phyloP scores from a whole-genome alignment of 2,329 filamentous ascomycete genomes.

The Sphaerulina musiva region DNA sequence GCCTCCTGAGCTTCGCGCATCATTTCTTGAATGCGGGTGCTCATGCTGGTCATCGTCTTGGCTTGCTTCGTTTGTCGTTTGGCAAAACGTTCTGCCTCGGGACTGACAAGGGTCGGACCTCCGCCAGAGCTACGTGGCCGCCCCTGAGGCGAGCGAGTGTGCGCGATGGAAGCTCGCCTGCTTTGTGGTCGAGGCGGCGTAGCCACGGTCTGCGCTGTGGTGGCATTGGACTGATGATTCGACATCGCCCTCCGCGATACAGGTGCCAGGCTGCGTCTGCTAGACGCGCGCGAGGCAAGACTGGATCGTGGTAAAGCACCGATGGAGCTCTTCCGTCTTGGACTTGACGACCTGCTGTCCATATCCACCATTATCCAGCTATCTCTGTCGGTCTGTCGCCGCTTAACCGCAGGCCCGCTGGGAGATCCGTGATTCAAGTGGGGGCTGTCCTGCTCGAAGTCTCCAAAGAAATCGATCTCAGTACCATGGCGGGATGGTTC shows the following conservation, averaged over 20 bases:
- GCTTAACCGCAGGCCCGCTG: slow-evolving; percentile 36
- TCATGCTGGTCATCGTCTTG: slow-evolving; percentile 70
- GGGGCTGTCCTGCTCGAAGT: slow-evolving; percentile 41
- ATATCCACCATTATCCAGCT: slow-evolving; percentile 46
- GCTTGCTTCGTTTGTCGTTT: slow-evolving; percentile 67
- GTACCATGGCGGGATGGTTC: slow-evolving; percentile 50
- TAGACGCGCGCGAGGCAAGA: slow-evolving; percentile 29
- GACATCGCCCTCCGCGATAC: slow-evolving; percentile 37
- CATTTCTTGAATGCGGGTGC: slow-evolving; percentile 73
- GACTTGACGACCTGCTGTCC: slow-evolving; percentile 48
- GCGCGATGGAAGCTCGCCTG: slow-evolving; percentile 51
- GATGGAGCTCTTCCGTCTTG: slow-evolving; percentile 33
- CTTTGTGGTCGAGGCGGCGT: slow-evolving; percentile 21
- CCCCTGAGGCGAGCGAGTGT: slow-evolving; percentile 39
- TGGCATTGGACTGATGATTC: slow-evolving; percentile 26
- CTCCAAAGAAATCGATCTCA: slow-evolving; percentile 41
- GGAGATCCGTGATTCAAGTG: slow-evolving; percentile 31
- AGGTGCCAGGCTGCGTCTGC: slow-evolving; percentile 36
- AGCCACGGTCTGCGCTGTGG: slow-evolving; percentile 30
- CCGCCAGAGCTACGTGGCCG: slow-evolving; percentile 18
- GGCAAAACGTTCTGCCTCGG: slow-evolving; percentile 67
- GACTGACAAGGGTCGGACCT: slow-evolving; percentile 35
- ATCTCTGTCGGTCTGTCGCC: slow-evolving; percentile 43
- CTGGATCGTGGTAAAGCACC: slow-evolving; percentile 21
- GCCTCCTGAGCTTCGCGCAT: slow-evolving; percentile 84